Conservation (phyloP, 768 basidiomycete genomes). For the Pisolithus microcarpus region DNA sequence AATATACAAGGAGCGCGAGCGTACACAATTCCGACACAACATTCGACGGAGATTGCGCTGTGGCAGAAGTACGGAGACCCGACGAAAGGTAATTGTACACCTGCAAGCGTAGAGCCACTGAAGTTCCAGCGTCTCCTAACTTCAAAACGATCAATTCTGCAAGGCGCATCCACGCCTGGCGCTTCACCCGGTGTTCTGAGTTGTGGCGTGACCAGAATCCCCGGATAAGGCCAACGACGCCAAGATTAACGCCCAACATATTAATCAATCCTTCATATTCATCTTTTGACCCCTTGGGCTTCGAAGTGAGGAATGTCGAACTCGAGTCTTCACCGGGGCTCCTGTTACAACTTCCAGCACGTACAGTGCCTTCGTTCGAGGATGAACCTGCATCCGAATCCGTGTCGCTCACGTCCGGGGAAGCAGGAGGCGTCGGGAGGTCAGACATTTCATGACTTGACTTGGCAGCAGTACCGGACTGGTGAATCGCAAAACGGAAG, state of each 20-base stretch:
- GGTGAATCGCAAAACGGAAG: conserved; percentile 13
- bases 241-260: conserved; percentile 34
- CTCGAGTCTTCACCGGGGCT: conserved; percentile 5
- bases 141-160: conserved; percentile 40
- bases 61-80: not conserved
- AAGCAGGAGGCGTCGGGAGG: conserved; percentile 22
- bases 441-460: conserved; percentile 8
- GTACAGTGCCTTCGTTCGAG: conserved; percentile 22
- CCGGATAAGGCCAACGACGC: conserved; percentile 31
- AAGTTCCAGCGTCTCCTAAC: conserved; percentile 10
- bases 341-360: conserved; percentile 4
- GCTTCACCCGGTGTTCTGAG: conserved; percentile 30
- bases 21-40: conserved; percentile 47
- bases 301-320: conserved; percentile 25
- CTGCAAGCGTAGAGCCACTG: conserved; percentile 38
- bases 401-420: conserved; percentile 18
- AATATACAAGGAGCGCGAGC: conserved; percentile 48
- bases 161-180: conserved; percentile 44
- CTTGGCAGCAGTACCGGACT: not conserved
- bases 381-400: conserved; percentile 25
- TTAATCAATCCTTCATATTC: conserved; percentile 34
- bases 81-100: conserved; percentile 49
- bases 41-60: conserved; percentile 21
- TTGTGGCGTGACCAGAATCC: conserved; percentile 4
- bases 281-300: conserved; percentile 28